Base-by-base conservation (phyloP, 1,284 basidiomycete species). In the Rhizoctonia solani region DNA sequence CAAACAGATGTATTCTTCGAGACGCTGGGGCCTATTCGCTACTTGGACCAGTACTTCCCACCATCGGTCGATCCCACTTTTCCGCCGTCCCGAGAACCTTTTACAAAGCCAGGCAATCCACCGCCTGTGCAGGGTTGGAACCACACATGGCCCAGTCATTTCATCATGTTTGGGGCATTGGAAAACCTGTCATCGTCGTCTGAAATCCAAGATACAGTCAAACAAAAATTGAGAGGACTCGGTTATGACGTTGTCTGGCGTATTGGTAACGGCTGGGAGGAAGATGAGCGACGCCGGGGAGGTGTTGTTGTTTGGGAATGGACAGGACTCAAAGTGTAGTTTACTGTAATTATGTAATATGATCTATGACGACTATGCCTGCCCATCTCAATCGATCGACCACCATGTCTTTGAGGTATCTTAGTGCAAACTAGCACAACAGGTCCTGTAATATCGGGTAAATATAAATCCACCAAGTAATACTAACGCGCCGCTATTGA, bases 1-100 rank as follows among this genome's bases (percentile, higher is more conserved):
- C 92, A 97, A 77, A 90, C 93, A 2, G 86, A 88, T 63, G 76
- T 90, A 6, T 98, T 98, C 78, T 98, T 92, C 76, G 77, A 79
- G 23, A 52, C 47, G 16, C 8, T 53, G 8, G 83, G 87, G 1
- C 95, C 96, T 0, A 71, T 82, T 13, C 73, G 75, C 2, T 97
- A 95, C 74, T 78, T 96, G 13, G 72, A 72, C 29, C 77, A 77
- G 0, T 84, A 85, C 55, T 92, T 95, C 72, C 92, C 92, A 1
- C 55, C 72, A 1, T 47, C 67, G 2, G 89, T 95, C 8, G 78
- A 93, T 72, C 72, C 80, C 0, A 67, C 75, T 0, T 95, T 92
- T 73, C 91, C 90, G 1, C 78, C 81, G 9, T 89, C 88, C 0
- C 82, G 81, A 5, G 80, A 82, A 47, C 83, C 87, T 1, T 77